phyloP scores from a whole-genome alignment of 2,329 filamentous ascomycete species.

The Aspergillus quadricinctus region DNA sequence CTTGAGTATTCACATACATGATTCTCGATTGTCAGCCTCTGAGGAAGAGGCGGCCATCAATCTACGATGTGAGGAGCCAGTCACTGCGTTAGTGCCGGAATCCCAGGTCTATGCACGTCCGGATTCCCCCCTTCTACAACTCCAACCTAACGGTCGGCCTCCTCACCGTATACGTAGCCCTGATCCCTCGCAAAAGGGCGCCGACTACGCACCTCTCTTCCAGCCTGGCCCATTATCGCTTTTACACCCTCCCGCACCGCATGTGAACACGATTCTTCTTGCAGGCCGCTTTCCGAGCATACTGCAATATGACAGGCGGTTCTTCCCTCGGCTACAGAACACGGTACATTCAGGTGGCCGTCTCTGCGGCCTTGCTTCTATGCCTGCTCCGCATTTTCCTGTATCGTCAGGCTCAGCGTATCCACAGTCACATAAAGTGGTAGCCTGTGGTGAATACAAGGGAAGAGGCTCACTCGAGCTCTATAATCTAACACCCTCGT shows the following conservation, averaged over 20 bases:
- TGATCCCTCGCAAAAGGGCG: conserved; percentile 30
- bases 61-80: conserved; percentile 29
- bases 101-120: conserved; percentile 28
- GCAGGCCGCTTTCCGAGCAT: conserved; percentile 86
- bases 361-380: conserved; percentile 66
- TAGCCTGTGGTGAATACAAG: conserved; percentile 87
- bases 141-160: conserved; percentile 31
- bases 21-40: conserved; percentile 53
- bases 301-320: conserved; percentile 81
- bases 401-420: conserved; percentile 33
- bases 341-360: conserved; percentile 81
- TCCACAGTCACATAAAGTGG: conserved; percentile 60
- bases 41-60: conserved; percentile 35
- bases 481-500: conserved; percentile 49
- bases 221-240: conserved; percentile 81
- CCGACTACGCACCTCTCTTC: conserved; percentile 64
- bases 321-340: conserved; percentile 70
- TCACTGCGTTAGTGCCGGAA: conserved; percentile 21
- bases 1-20: conserved; percentile 75
- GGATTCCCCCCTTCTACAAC: conserved; percentile 30
- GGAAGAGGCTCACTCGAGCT: conserved; percentile 85
- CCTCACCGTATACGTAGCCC: conserved; percentile 36
- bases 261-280: conserved; percentile 77
- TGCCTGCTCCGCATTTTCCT: conserved; percentile 55
- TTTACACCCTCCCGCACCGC: conserved; percentile 64